phyloP scores from a whole-genome alignment of 371 early-diverging fungal genomes.

The Actinomucor elegans region DNA sequence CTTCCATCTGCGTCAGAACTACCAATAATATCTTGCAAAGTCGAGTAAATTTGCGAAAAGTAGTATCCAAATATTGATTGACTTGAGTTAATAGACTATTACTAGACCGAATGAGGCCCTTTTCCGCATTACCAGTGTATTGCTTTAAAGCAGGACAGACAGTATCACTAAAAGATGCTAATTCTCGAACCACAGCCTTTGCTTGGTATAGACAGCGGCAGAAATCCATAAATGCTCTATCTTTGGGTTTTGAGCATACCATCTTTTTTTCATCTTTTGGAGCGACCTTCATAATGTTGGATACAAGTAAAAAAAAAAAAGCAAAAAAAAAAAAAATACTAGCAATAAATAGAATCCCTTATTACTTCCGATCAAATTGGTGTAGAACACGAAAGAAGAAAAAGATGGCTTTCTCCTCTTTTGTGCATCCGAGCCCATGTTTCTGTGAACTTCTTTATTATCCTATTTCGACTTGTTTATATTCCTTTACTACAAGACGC shows the following conservation, averaged over 20 bases:
- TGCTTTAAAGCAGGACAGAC: conserved; percentile 25
- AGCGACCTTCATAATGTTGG: not conserved
- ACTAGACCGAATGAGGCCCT: conserved; percentile 10
- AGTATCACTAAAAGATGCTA: conserved; percentile 35
- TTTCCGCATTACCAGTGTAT: conserved; percentile 14
- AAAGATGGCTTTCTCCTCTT: no score
- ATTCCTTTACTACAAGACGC: no score
- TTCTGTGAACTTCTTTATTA: not conserved
- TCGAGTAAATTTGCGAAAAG: conserved; percentile 40
- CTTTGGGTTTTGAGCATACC: conserved; percentile 5
- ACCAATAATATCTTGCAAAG: conserved; percentile 37
- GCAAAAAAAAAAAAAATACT: not conserved
- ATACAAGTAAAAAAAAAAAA: not conserved
- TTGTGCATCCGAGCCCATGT: no score
- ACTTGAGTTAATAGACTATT: conserved; percentile 27
- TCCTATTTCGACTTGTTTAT: not conserved
- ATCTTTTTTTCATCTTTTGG: not conserved
- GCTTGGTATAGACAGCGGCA: conserved; percentile 48
- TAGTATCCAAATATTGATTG: conserved; percentile 35
- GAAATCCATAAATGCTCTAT: conserved; percentile 38
- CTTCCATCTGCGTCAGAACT: conserved; percentile 36
- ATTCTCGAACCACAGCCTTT: conserved; percentile 43
- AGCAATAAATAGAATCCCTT: not conserved
- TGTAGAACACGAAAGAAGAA: not conserved
- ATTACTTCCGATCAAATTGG: not conserved